Evolutionary conservation across 2,329 filamentous ascomycete genomes (phyloP).

Genomic region (Arthrobotrys megalospora): DNA sequence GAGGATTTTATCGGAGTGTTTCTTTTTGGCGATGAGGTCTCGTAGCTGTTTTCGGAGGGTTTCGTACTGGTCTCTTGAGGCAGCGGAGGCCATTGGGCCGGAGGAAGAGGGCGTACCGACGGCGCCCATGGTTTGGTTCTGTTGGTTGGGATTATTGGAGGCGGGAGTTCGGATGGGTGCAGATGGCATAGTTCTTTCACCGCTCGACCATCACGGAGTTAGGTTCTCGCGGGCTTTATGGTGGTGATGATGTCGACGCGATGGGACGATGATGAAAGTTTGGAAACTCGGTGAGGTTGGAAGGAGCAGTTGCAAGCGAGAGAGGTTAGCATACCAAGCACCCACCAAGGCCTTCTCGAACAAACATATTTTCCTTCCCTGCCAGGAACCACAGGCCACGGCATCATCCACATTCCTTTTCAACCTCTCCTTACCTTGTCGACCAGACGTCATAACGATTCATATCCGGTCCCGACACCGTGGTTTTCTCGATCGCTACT

Average conservation of each 20-base stretch:
- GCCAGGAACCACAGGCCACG: slow-evolving; percentile 20
- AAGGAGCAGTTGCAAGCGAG: slow-evolving; percentile 46
- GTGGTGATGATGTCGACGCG: slow-evolving; percentile 34
- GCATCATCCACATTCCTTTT: slow-evolving; percentile 50
- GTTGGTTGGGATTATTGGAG: slow-evolving; percentile 29
- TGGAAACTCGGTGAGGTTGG: slow-evolving; percentile 20
- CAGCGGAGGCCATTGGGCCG: slow-evolving; percentile 49
- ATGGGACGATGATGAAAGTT: slow-evolving; percentile 25
- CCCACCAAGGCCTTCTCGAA: slow-evolving; percentile 38
- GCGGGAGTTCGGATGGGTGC: slow-evolving; percentile 41
- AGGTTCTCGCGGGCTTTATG: too few species aligned
- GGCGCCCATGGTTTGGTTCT: slow-evolving; percentile 56
- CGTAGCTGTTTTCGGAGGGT: slow-evolving; percentile 65
- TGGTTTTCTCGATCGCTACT: slow-evolving; percentile 50
- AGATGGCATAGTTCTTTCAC: slow-evolving; percentile 35
- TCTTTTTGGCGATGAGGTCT: slow-evolving; percentile 65
- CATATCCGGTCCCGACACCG: slow-evolving; percentile 34
- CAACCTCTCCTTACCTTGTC: slow-evolving; percentile 20
- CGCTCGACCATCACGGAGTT: slow-evolving; percentile 1
- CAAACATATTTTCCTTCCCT: slow-evolving; percentile 29
- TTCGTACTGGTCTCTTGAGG: slow-evolving; percentile 63
- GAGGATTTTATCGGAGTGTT: slow-evolving; percentile 72
- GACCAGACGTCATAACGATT: slow-evolving; percentile 25
- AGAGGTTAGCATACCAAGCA: background rate
- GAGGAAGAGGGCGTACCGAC: slow-evolving; percentile 40